Base-by-base conservation (phyloP, 2,329 filamentous ascomycete genomes). In the Coniella lustricola region DNA sequence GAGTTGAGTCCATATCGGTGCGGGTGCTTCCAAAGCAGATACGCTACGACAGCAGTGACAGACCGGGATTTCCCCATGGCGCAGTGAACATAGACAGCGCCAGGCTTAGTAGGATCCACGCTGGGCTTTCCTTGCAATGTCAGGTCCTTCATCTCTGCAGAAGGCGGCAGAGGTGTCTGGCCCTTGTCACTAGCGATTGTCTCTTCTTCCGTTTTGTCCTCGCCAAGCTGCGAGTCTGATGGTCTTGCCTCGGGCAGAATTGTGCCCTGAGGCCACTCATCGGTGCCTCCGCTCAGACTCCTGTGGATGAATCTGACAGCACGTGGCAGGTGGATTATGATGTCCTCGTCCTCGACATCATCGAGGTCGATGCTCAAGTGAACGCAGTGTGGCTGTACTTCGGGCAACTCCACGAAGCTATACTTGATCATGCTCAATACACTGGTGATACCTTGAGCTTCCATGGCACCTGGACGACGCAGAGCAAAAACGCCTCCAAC, bases 51-150 rank as follows among this genome's bases (percentile, higher is more conserved):
- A 56, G 87, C 80, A 29, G 89, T 84, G 56, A 91, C 87, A 41
- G 91, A 97, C 51, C 93, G 87, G 31, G 90, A 96, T 69, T 94
- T 95, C 46, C 93, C 93, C 82, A 95, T 95, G 18, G 90, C 91
- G 75, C 93, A 95, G 68, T 77, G 74, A 9, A 82, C 77, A 48
- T 75, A 76, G 22, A 82, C 76, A 13, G 67, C 75, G 22, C 69
- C 69, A 17, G 55, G 49, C 2, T 48, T 50, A 4, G 48, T 20
- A 37, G 58, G 45, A 45, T 42, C 53, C 18, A n/a, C 32, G 9
- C 54, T 55, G 48, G 50, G 42, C 25, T 21, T 29, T 17, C 47
- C 47, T 14, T 33, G 29, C 14, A 43, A 38, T 8, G 52, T 44
- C 1, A 49, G n/a, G 10, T 35, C 37, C 18, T 38, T 22, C 42